These are phyloP conservation scores for Polygonum maritimum DNA, from an alignment of 148 eudicot species.

Conservation along the genomic window DNA sequence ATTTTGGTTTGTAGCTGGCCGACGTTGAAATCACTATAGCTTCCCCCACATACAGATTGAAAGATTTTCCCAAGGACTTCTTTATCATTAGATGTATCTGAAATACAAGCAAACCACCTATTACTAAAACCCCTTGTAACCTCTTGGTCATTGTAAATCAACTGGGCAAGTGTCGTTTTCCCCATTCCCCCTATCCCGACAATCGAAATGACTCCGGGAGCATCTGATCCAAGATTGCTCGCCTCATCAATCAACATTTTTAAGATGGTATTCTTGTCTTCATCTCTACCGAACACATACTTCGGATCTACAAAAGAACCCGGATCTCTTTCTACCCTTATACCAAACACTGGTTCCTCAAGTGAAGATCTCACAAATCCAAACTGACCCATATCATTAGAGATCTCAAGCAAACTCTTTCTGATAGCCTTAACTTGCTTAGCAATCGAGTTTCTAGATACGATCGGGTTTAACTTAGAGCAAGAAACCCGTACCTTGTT, in stretches of 20 bases:
- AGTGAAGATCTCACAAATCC: background rate
- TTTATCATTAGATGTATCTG: background rate
- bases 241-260: background rate
- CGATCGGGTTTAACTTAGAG: background rate
- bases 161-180: constrained; percentile 8
- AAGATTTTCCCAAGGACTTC: background rate
- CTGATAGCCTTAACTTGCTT: background rate
- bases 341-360: background rate
- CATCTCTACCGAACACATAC: background rate
- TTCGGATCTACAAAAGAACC: background rate
- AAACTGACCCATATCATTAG: background rate
- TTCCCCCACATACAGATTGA: background rate
- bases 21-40: background rate
- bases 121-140: background rate
- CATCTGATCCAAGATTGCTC: background rate
- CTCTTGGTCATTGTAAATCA: background rate
- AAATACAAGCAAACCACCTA: background rate
- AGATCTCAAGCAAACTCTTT: background rate
- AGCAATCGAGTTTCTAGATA: background rate
- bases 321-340: background rate
- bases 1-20: background rate
- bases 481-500: background rate
- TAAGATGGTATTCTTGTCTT: background rate
- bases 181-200: background rate
- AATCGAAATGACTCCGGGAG: constrained; percentile 19